Conservation (phyloP, 129 eudicot species). For the Gnaphalium uliginosum region DNA sequence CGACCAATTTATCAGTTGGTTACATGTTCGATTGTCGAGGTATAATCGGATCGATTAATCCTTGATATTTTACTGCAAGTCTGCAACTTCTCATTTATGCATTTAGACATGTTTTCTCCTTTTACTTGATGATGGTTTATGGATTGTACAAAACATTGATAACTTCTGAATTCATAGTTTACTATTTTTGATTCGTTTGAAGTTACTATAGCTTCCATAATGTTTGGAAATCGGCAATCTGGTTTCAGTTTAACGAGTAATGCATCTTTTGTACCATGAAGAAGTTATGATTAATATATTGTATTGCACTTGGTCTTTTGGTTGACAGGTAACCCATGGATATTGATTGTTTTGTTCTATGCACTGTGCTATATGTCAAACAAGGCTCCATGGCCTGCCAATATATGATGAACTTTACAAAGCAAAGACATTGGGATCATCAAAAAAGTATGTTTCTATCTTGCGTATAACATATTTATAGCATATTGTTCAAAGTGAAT, state of each 20-base stretch:
- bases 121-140: not conserved
- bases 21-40: not conserved
- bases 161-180: not conserved
- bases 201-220: not conserved
- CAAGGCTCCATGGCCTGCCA: constrained; percentile 32
- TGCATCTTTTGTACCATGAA: not conserved
- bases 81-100: not conserved
- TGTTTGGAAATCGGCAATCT: not conserved
- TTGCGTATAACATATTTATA: constrained; percentile 10
- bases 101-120: not conserved
- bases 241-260: not conserved
- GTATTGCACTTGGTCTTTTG: not conserved
- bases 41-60: not conserved
- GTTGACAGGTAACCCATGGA: constrained; percentile 3
- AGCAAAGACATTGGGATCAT: constrained; percentile 41
- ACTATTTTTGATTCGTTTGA: not conserved
- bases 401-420: constrained; percentile 32
- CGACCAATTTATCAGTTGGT: not conserved
- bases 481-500: not conserved
- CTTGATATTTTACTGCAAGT: not conserved
- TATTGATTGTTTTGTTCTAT: constrained; percentile 18
- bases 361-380: constrained; percentile 24
- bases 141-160: not conserved
- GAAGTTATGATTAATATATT: not conserved
- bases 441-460: constrained; percentile 25